phyloP scores from a whole-genome alignment of 345 rosid genomes.

The Chamaenerion angustifolium region DNA sequence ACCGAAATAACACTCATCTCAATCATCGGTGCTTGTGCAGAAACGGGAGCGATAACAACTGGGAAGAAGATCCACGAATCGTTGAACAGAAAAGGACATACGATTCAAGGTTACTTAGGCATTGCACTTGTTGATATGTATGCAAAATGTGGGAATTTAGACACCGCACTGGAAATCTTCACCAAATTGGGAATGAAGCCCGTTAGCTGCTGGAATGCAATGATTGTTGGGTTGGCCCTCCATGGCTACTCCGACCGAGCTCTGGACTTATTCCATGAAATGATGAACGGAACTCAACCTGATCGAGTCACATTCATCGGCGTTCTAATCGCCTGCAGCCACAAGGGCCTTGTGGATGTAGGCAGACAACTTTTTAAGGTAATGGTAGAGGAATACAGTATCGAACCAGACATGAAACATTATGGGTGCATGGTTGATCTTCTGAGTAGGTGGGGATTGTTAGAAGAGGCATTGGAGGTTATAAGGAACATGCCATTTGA shows the following conservation, averaged over 20 bases:
- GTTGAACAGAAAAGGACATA: slow-evolving; percentile 7
- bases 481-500: slow-evolving; percentile 19
- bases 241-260: slow-evolving; percentile 25
- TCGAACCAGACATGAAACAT: slow-evolving; percentile 20
- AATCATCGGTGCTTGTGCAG: slow-evolving; percentile 22
- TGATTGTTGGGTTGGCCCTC: slow-evolving; percentile 27
- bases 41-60: slow-evolving; percentile 13
- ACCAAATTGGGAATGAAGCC: slow-evolving; percentile 16
- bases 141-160: slow-evolving; percentile 23
- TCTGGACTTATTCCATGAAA: slow-evolving; percentile 13
- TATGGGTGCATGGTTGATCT: slow-evolving; percentile 32
- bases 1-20: slow-evolving; percentile 21
- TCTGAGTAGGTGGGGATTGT: slow-evolving; percentile 20
- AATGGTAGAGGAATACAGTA: slow-evolving; percentile 15
- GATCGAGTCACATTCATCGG: slow-evolving; percentile 28
- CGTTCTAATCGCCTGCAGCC: slow-evolving; percentile 31
- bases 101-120: slow-evolving; percentile 16
- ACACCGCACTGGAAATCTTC: slow-evolving; percentile 14
- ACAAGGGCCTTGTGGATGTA: slow-evolving; percentile 26
- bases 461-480: slow-evolving; percentile 21
- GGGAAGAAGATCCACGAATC: slow-evolving; percentile 18
- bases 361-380: slow-evolving; percentile 17
- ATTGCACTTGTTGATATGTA: slow-evolving; percentile 27
- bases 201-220: slow-evolving; percentile 28
- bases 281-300: slow-evolving; percentile 10